Percentiles rank a stretch among this genome's conserved stretches.
These are phyloP conservation scores for Cercophora sp. DNA, from an alignment of 495 filamentous ascomycete genomes.

Conservation along the genomic window DNA sequence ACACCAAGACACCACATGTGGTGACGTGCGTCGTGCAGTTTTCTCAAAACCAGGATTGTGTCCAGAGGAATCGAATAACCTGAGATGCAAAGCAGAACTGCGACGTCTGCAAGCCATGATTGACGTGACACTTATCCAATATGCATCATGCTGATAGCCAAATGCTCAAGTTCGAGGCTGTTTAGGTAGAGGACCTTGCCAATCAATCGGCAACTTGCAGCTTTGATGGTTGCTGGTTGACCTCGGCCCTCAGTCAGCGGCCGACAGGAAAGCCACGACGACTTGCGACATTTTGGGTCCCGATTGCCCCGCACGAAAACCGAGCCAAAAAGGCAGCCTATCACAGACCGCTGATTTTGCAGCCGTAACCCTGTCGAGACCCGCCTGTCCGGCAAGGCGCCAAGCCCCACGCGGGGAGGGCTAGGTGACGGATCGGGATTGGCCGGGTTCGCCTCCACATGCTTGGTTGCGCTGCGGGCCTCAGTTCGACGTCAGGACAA, in stretches of 20 bases:
- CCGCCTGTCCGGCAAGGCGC: background rate
- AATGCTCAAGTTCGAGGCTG: background rate
- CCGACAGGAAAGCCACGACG: background rate
- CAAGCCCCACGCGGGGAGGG: background rate
- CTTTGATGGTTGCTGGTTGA: background rate
- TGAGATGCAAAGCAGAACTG: background rate
- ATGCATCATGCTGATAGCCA: background rate
- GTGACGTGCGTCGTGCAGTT: constrained; percentile 1
- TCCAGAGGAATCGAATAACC: background rate
- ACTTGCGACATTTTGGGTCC: background rate
- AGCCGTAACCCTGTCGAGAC: background rate
- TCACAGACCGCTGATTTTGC: background rate
- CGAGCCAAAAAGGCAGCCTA: background rate
- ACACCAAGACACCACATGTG: constrained; percentile 1
- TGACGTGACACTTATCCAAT: background rate
- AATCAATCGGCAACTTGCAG: background rate
- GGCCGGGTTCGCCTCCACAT: background rate
- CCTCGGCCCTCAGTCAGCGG: background rate
- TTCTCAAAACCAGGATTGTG: background rate
- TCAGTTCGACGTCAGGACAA: background rate
- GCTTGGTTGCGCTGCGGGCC: background rate
- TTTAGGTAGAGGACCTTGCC: background rate
- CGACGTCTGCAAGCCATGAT: background rate
- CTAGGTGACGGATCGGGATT: background rate
- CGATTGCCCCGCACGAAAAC: constrained; percentile 1